phyloP scores from a whole-genome alignment of 805 yeast genomes.

The Saturnispora halmiae region DNA sequence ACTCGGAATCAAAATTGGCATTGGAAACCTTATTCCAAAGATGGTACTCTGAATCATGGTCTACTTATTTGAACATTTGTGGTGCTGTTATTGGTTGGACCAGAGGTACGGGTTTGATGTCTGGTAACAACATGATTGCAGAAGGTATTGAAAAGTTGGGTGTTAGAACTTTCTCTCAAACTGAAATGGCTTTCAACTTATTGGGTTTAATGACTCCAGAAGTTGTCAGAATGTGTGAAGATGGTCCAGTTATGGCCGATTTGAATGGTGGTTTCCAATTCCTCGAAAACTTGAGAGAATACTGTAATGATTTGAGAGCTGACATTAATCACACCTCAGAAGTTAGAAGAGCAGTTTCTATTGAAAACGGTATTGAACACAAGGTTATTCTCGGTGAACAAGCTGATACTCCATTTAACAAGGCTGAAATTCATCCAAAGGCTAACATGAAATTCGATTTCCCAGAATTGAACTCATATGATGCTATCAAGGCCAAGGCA shows the following conservation, averaged over 20 bases:
- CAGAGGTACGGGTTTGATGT: constrained; percentile 99
- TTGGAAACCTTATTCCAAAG: constrained; percentile 96
- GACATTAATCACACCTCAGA: constrained; percentile 77
- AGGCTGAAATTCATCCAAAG: constrained; percentile 78
- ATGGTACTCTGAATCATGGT: constrained; percentile 98
- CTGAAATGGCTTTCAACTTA: constrained; percentile 98
- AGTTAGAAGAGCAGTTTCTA: constrained; percentile 88
- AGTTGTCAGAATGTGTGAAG: constrained; percentile 79
- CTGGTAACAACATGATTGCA: constrained; percentile 93
- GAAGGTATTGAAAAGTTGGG: constrained; percentile 95
- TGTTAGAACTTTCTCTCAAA: constrained; percentile 96
- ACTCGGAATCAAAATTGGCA: constrained; percentile 94
- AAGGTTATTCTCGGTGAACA: constrained; percentile 76
- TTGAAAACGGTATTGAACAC: constrained; percentile 86
- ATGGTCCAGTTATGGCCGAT: constrained; percentile 93
- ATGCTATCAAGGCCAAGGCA: constrained; percentile 57
- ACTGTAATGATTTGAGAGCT: constrained; percentile 69
- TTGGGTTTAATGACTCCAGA: constrained; percentile 88
- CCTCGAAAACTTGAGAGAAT: constrained; percentile 83
- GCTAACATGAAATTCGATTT: constrained; percentile 90
- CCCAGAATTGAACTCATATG: constrained; percentile 78
- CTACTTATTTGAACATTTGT: constrained; percentile 83
- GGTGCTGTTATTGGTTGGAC: constrained; percentile 99
- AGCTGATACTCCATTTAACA: constrained; percentile 78
- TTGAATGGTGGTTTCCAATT: constrained; percentile 97